Evolutionary conservation across 257 asterid genomes (phyloP), one percentile per base, ranked within the genome.

Genomic region (Linderniella brevidens): DNA sequence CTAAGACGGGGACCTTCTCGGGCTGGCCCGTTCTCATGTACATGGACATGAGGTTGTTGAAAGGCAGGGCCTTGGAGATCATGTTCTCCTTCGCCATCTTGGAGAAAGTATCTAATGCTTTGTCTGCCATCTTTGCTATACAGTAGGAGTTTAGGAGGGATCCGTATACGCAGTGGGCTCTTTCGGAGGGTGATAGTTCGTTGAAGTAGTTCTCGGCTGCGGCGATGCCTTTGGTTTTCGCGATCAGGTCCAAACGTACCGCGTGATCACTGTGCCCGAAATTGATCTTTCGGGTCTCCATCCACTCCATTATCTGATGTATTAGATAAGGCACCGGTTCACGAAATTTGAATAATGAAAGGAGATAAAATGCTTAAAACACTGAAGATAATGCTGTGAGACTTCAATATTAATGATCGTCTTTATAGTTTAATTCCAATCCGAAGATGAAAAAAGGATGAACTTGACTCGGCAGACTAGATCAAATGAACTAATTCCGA

Each of bases 221-320:
- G 19, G 63, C 62, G 63, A 82, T 51, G 9, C 94, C 93, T 4
- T 77, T 60, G 47, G 51, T 75, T 66, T 82, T 77, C 17, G 67
- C 73, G 19, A 64, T 64, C 46, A 86, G 78, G 62, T 82, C 84
- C 74, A 86, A 56, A 20, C 66, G 77, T 20, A 65, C 37, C 10
- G 90, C 75, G 45, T 64, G 53, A 56, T 82, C 86, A 11, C 16
- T 48, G 44, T 19, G 46, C 14, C 58, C 57, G 17, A 74, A 62
- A 68, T 73, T 64, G 37, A 67, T 53, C 55, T 67, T 67, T 64
- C 82, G 74, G 46, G 35, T 50, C 58, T 64, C 76, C 93, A 79
- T 86, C 94, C 96, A 86, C 46, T 79, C 87, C 70, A 77, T 70
- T 58, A 82, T 75, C 96, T 84, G 64, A 51, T 17, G 19, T 16